phyloP scores from a whole-genome alignment of 257 asterid genomes.

The Lantana camara region DNA sequence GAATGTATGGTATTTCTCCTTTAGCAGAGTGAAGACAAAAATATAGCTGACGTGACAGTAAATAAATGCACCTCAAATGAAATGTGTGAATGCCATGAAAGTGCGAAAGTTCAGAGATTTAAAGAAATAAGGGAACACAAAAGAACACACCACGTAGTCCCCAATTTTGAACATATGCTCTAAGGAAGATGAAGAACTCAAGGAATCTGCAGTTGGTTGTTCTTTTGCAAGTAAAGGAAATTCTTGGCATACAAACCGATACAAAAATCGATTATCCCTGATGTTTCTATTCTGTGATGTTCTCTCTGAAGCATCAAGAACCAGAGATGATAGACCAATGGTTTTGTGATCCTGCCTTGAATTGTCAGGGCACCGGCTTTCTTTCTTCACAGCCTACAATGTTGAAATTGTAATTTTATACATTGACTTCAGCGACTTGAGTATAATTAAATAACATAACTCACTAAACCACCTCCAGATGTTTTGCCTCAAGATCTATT shows the following conservation, averaged over 20 bases:
- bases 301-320: constrained; percentile 62
- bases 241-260: constrained; percentile 62
- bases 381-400: constrained; percentile 68
- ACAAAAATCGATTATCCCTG: constrained; percentile 55
- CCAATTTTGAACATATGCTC: constrained; percentile 59
- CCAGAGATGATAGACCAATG: constrained; percentile 53
- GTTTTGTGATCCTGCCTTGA: constrained; percentile 44
- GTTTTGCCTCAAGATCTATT: constrained; percentile 89
- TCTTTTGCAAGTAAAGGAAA: constrained; percentile 31
- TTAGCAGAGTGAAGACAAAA: constrained; percentile 5
- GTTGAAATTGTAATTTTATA: constrained; percentile 21
- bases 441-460: constrained; percentile 19
- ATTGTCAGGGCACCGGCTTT: constrained; percentile 58
- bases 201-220: constrained; percentile 39
- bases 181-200: constrained; percentile 44
- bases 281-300: constrained; percentile 32
- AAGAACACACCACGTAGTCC: constrained; percentile 82
- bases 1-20: background rate
- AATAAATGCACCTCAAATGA: constrained; percentile 14
- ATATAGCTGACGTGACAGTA: background rate
- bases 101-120: constrained; percentile 20
- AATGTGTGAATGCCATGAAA: constrained; percentile 5
- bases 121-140: constrained; percentile 14
- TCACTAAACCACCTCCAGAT: constrained; percentile 63
- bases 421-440: constrained; percentile 18